phyloP scores from a whole-genome alignment of 768 basidiomycete species.

The Boletales sp. region DNA sequence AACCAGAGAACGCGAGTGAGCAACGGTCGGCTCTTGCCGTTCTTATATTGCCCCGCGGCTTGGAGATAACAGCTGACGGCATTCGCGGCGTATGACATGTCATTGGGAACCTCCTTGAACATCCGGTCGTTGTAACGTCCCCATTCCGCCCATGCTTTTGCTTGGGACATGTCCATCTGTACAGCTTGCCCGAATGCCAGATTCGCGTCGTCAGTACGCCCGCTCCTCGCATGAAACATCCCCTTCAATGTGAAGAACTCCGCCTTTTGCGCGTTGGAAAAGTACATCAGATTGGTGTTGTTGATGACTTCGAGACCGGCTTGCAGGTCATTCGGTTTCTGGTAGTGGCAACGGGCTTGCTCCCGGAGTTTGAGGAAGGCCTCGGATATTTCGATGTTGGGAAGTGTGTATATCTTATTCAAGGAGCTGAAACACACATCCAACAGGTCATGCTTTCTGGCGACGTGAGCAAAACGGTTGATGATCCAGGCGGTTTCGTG shows the following conservation, averaged over 20 bases:
- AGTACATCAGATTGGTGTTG: conserved; percentile 98
- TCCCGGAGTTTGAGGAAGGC: conserved; percentile 98
- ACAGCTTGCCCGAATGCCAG: conserved; percentile 92
- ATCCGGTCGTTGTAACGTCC: conserved; percentile 89
- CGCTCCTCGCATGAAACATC: conserved; percentile 92
- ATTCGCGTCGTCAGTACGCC: conserved; percentile 86
- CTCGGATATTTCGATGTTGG: conserved; percentile 99
- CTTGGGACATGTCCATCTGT: conserved; percentile 90
- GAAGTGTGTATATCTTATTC: conserved; percentile 96
- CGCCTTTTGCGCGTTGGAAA: conserved; percentile 90
- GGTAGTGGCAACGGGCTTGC: conserved; percentile 97
- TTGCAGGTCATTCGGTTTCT: conserved; percentile 88
- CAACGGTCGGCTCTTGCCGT: conserved; percentile 84
- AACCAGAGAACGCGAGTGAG: conserved; percentile 95
- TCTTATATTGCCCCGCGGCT: conserved; percentile 94
- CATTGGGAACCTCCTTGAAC: conserved; percentile 81
- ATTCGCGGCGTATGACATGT: conserved; percentile 74
- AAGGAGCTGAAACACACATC: conserved; percentile 94
- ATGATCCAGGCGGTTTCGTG: conserved; percentile 99
- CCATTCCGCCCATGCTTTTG: conserved; percentile 99
- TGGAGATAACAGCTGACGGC: conserved; percentile 98
- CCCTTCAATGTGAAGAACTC: conserved; percentile 99
- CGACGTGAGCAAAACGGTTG: conserved; percentile 98
- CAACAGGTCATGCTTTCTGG: conserved; percentile 91
- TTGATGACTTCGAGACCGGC: conserved; percentile 98